Conservation (phyloP, 2,329 filamentous ascomycete species). For the Chalaropsis ovoidea region DNA sequence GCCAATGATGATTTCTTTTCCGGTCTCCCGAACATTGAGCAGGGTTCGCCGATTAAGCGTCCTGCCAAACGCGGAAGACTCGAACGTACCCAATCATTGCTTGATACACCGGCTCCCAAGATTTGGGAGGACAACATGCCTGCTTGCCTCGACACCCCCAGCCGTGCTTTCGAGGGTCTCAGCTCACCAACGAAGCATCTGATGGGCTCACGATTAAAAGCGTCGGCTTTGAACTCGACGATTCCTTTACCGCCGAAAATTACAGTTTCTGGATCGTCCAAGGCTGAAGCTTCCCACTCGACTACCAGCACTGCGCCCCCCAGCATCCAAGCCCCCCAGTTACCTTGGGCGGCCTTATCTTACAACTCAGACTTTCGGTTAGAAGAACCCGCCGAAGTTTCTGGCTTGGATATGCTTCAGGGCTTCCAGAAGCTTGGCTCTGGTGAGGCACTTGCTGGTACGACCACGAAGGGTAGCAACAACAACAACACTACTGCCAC, state of each 20-base stretch:
- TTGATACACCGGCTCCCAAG: conserved; percentile 20
- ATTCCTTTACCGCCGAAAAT: conserved; percentile 16
- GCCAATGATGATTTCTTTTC: conserved; percentile 32
- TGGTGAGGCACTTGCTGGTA: conserved; percentile 33
- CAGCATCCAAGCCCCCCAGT: conserved; percentile 33
- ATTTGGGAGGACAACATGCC: conserved; percentile 25
- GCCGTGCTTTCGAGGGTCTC: conserved; percentile 31
- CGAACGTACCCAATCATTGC: conserved; percentile 49
- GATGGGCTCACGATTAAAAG: conserved; percentile 22
- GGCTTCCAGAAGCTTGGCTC: conserved; percentile 64
- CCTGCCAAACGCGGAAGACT: conserved; percentile 49
- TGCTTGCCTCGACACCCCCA: conserved; percentile 21
- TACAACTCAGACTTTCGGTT: conserved; percentile 36
- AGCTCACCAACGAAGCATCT: conserved; percentile 46
- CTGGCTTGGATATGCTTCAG: conserved; percentile 60
- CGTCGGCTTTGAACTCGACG: conserved; percentile 25
- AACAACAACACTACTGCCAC: conserved; percentile 28
- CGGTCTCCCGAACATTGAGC: conserved; percentile 35
- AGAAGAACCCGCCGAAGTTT: conserved; percentile 40
- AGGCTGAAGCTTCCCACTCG: conserved; percentile 15
- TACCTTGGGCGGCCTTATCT: conserved; percentile 34
- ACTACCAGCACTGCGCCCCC: conserved; percentile 30
- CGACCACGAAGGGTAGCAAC: conserved; percentile 27
- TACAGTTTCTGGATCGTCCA: conserved; percentile 16
- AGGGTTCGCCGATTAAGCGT: conserved; percentile 58